These are phyloP conservation scores for Penicillium occitanis DNA, from an alignment of 2,329 filamentous ascomycete genomes.

Conservation along the genomic window DNA sequence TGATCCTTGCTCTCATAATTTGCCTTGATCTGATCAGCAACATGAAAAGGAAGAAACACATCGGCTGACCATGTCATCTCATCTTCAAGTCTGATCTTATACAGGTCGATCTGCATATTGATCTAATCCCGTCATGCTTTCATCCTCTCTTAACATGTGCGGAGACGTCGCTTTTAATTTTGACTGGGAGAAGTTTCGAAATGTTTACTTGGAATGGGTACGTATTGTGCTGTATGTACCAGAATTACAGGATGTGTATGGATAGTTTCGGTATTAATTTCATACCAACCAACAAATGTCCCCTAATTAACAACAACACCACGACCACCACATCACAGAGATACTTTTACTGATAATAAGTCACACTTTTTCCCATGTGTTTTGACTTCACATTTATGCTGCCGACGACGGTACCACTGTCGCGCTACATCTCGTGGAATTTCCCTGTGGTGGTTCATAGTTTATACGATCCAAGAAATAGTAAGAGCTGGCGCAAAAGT, in stretches of 20 bases:
- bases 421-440: not conserved
- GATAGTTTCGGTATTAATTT: not conserved
- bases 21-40: not conserved
- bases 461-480: not conserved
- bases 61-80: not conserved
- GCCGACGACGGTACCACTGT: not conserved
- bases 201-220: not conserved
- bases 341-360: not conserved
- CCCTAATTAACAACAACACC: not conserved
- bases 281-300: not conserved
- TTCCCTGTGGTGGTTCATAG: not conserved
- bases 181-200: not conserved
- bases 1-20: not conserved
- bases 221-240: not conserved
- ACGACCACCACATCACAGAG: not conserved
- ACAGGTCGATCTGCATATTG: not conserved
- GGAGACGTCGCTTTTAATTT: not conserved
- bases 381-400: not conserved
- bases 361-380: not conserved
- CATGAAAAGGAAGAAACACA: not conserved
- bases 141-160: not conserved
- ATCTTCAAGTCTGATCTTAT: not conserved
- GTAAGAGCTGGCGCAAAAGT: not conserved
- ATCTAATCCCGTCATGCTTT: not conserved
- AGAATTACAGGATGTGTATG: not conserved